Base-by-base conservation (phyloP, 1,284 basidiomycete genomes). In the Kalmanozyma brasiliensis region DNA sequence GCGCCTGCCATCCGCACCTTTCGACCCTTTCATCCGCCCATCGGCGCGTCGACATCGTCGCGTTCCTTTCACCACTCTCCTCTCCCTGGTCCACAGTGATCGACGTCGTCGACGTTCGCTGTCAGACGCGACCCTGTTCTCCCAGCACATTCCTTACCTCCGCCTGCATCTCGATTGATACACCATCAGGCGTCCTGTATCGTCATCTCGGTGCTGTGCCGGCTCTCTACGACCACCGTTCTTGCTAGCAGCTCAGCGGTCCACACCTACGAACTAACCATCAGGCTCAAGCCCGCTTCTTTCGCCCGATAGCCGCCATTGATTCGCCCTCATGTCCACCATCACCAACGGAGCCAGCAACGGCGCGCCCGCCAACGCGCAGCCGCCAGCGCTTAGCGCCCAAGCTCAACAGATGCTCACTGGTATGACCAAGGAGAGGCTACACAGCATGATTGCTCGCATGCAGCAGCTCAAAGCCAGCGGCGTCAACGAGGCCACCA, bases 391-490 rank as follows among this genome's bases (percentile, higher is more conserved):
- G 22, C 49, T 72, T 41, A 72, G 56, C 52, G 63, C 62, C 1
- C 74, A 77, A 45, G 68, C 70, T 19, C 74, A 77, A 45, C 73
- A 73, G 40, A 73, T 77, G 65, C 51, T 80, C 29, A 65, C 75
- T 16, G 73, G 75, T n/a, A 80, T 80, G 77, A 80, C 68, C 52
- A 78, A 78, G 52, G 78, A 80, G 43, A 65, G 70, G 32, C 64
- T 80, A 2, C 74, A 77, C 38, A 53, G 73, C 52, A 74, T 79
- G 60, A 67, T 80, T 30, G 56, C 64, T n/a, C 70, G 84, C 36
- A 81, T 83, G 71, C 78, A 81, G 43, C 72, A 79, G 45, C 83
- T 85, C 55, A 81, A 82, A 43, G 69, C 69, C 11, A 70, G 74
- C 38, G 84, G 84, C 20, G 73, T 76, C 51, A 83, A 79, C 35